A percentile compares a stretch with the other conserved stretches of the same genome.
These are phyloP conservation scores for Cinnamomum micranthum DNA, from an alignment of 164 flowering plant species.

Conservation along the genomic window DNA sequence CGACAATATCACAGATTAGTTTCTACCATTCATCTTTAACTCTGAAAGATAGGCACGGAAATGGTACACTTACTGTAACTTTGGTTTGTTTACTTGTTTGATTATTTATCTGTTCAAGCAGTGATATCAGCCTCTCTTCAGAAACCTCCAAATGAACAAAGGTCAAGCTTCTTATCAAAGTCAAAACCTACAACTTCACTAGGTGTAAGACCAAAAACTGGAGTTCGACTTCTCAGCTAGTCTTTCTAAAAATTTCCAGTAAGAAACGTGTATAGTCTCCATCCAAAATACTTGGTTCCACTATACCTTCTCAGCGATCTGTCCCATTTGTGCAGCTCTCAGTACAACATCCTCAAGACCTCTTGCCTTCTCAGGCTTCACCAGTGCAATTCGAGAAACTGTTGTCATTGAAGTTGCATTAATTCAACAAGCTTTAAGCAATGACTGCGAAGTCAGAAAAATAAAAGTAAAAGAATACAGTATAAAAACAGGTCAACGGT, in stretches of 20 bases:
- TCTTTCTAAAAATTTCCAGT: too few relatives aligned
- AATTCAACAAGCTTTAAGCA: background rate
- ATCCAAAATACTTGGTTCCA: too few relatives aligned
- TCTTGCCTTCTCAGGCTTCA: slow-evolving; percentile 97
- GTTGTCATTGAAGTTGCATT: slow-evolving; percentile 1
- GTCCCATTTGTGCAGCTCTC: slow-evolving; percentile 92
- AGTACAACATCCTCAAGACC: slow-evolving; percentile 93
- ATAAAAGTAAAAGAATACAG: too few relatives aligned
- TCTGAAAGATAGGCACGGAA: too few relatives aligned
- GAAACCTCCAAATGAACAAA: slow-evolving; percentile 49
- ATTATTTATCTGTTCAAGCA: slow-evolving; percentile 89
- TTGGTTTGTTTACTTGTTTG: slow-evolving; percentile 89
- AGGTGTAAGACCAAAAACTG: too few relatives aligned
- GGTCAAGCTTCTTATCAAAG: background rate
- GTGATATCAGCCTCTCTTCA: slow-evolving; percentile 81
- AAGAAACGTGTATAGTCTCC: too few relatives aligned
- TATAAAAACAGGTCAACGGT: too few relatives aligned
- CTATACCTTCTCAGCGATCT: slow-evolving; percentile 81
- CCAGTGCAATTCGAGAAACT: slow-evolving; percentile 97
- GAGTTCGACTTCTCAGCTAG: too few relatives aligned
- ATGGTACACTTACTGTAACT: slow-evolving; percentile 71
- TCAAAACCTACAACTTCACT: background rate
- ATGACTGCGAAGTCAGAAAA: too few relatives aligned
- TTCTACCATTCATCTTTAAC: too few relatives aligned
- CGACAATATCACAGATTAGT: too few relatives aligned